A percentile compares a stretch with the other conserved stretches of the same genome.
Conservation (phyloP, 768 basidiomycete genomes). For the Trametes gibbosa region DNA sequence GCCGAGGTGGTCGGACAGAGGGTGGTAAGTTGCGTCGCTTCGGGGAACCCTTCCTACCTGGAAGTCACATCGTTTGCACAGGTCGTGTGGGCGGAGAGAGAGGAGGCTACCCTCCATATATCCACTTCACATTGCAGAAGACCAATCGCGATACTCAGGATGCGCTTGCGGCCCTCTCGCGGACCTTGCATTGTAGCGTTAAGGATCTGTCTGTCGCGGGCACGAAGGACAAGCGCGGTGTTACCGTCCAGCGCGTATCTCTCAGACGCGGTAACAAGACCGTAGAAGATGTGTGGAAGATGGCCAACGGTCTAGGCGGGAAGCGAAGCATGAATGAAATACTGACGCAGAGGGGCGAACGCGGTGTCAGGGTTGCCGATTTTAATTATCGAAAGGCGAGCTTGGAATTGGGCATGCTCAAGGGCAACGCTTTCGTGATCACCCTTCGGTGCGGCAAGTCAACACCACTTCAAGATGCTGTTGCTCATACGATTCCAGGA, state of each 20-base stretch:
- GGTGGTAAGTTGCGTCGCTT: neutral
- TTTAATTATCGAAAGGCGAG: slow-evolving; percentile 78
- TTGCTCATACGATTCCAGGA: slow-evolving; percentile 45
- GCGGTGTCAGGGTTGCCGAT: slow-evolving; percentile 86
- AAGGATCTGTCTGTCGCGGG: slow-evolving; percentile 91
- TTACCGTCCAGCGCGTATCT: slow-evolving; percentile 90
- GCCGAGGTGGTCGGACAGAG: slow-evolving; percentile 19
- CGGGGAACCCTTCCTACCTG: too few relatives aligned
- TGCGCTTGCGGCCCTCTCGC: slow-evolving; percentile 76
- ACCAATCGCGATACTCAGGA: slow-evolving; percentile 98
- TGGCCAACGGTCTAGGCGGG: slow-evolving; percentile 64
- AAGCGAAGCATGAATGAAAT: slow-evolving; percentile 57
- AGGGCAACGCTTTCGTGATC: slow-evolving; percentile 94
- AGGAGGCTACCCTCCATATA: slow-evolving; percentile 77
- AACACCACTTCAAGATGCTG: neutral
- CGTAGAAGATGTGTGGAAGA: slow-evolving; percentile 82
- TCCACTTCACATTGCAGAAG: slow-evolving; percentile 96
- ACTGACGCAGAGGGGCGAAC: slow-evolving; percentile 74
- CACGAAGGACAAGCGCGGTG: slow-evolving; percentile 97
- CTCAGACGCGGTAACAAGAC: slow-evolving; percentile 73
- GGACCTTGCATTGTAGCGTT: slow-evolving; percentile 68
- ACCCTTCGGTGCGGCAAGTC: slow-evolving; percentile 72
- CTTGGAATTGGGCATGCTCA: slow-evolving; percentile 92
- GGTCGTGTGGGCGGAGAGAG: slow-evolving; percentile 44
- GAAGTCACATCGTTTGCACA: neutral